A percentile compares a stretch with the other conserved stretches of the same genome.
phyloP scores from a whole-genome alignment of 805 yeast genomes.

The Grigorovia transvaalensis region DNA sequence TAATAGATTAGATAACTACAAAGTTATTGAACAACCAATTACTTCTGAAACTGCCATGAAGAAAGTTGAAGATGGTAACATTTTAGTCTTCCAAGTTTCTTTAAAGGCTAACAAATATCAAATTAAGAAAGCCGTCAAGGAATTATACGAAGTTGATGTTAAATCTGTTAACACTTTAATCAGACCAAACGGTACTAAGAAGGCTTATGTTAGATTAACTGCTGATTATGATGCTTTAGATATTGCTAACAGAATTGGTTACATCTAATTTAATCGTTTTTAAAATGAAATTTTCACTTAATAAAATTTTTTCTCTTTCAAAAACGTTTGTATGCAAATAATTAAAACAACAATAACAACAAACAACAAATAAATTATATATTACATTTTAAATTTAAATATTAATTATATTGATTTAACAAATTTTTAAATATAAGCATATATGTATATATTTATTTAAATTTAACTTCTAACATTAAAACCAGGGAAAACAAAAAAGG shows the following conservation, averaged over 20 bases:
- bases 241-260: conserved; percentile 99
- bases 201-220: conserved; percentile 98
- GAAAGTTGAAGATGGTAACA: conserved; percentile 99
- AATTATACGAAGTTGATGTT: conserved; percentile 94
- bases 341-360: too few species aligned
- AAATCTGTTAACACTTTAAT: conserved; percentile 90
- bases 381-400: background rate
- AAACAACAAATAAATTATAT: too few species aligned
- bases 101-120: conserved; percentile 96
- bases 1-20: conserved; percentile 94
- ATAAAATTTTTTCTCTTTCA: background rate
- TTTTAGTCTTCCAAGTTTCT: conserved; percentile 97
- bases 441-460: background rate
- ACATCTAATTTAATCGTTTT: conserved; percentile 52
- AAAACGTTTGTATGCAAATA: background rate
- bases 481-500: background rate
- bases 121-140: conserved; percentile 97
- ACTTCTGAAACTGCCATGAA: conserved; percentile 98
- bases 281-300: conserved; percentile 1
- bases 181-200: conserved; percentile 99
- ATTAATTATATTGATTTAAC: background rate
- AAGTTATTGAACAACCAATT: conserved; percentile 87
- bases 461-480: background rate
- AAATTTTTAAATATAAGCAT: background rate
- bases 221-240: conserved; percentile 99